Conservation (phyloP, 2,329 filamentous ascomycete genomes). For the Penicillium olsonii region DNA sequence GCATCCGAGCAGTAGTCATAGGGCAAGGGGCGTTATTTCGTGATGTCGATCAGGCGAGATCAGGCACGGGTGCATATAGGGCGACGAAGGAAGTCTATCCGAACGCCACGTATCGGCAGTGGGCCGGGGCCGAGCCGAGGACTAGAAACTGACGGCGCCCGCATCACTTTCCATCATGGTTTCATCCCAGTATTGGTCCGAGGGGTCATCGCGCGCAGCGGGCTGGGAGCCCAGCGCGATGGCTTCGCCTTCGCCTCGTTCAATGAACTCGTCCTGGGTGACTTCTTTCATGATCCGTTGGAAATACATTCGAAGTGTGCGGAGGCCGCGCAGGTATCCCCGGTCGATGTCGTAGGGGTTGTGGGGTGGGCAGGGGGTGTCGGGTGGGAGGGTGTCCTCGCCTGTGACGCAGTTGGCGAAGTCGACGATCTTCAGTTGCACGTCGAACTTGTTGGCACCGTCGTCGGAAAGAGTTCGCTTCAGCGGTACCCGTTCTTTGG, state of each 20-base stretch:
- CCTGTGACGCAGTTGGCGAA: constrained; percentile 97
- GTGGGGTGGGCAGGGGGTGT: constrained; percentile 72
- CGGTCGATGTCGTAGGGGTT: constrained; percentile 79
- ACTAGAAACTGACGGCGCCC: constrained; percentile 47
- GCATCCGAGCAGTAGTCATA: constrained; percentile 24
- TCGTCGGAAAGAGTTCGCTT: constrained; percentile 38
- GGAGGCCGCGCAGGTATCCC: constrained; percentile 83
- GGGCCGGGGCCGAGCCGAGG: constrained; percentile 2
- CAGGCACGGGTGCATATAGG: constrained; percentile 13
- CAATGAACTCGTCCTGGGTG: constrained; percentile 47
- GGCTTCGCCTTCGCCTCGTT: constrained; percentile 46
- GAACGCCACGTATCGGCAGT: constrained; percentile 15
- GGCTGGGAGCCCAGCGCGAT: constrained; percentile 38
- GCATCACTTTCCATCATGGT: constrained; percentile 45
- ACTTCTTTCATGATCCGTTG: constrained; percentile 82
- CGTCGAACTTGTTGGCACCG: constrained; percentile 41
- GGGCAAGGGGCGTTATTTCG: constrained; percentile 23
- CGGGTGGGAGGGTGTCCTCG: constrained; percentile 65
- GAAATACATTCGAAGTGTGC: constrained; percentile 80
- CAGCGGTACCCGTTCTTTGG: constrained; percentile 34
- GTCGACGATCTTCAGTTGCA: constrained; percentile 93
- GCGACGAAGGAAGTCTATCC: constrained; percentile 13
- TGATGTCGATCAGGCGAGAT: constrained; percentile 13
- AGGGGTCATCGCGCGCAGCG: constrained; percentile 30
- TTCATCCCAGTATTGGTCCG: constrained; percentile 43